Percentiles rank a stretch among this genome's conserved stretches.
phyloP scores from a whole-genome alignment of 2,329 filamentous ascomycete genomes.

The Penicillium sp. region DNA sequence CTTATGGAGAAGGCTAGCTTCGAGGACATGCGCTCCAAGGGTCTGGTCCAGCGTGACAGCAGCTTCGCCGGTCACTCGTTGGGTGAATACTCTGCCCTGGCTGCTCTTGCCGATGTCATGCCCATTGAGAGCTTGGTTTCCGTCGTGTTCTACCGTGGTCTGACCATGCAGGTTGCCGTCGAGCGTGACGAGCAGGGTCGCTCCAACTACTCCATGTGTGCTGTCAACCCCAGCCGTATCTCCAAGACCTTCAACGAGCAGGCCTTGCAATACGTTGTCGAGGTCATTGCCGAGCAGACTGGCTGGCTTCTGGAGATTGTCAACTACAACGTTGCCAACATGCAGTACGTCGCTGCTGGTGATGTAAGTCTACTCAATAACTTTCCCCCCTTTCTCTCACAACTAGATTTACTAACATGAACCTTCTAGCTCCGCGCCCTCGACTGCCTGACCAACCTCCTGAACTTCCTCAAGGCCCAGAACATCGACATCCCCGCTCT shows the following conservation, averaged over 20 bases:
- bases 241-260: slow-evolving; percentile 99
- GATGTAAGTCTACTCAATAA: slow-evolving; percentile 54
- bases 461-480: slow-evolving; percentile 94
- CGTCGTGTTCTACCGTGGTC: slow-evolving; percentile 97
- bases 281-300: slow-evolving; percentile 91
- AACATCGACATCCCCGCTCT: slow-evolving; percentile 97
- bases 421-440: slow-evolving; percentile 61
- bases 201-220: slow-evolving; percentile 99
- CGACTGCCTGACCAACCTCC: slow-evolving; percentile 74
- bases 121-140: slow-evolving; percentile 99
- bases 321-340: slow-evolving; percentile 82
- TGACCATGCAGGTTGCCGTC: slow-evolving; percentile 99
- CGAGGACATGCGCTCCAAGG: slow-evolving; percentile 98
- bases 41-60: slow-evolving; percentile 92
- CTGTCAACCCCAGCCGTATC: slow-evolving; percentile 97
- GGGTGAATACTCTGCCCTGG: slow-evolving; percentile 96
- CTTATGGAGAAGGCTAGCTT: slow-evolving; percentile 99
- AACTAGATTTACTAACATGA: slow-evolving; percentile 31
- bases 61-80: slow-evolving; percentile 98
- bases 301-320: slow-evolving; percentile 98
- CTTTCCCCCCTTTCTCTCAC: too few species aligned
- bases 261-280: slow-evolving; percentile 93
- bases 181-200: slow-evolving; percentile 91
- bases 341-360: slow-evolving; percentile 72
- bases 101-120: slow-evolving; percentile 96